Evolutionary conservation across 2,329 filamentous ascomycete genomes (phyloP).

Genomic region (Nemania serpens): DNA sequence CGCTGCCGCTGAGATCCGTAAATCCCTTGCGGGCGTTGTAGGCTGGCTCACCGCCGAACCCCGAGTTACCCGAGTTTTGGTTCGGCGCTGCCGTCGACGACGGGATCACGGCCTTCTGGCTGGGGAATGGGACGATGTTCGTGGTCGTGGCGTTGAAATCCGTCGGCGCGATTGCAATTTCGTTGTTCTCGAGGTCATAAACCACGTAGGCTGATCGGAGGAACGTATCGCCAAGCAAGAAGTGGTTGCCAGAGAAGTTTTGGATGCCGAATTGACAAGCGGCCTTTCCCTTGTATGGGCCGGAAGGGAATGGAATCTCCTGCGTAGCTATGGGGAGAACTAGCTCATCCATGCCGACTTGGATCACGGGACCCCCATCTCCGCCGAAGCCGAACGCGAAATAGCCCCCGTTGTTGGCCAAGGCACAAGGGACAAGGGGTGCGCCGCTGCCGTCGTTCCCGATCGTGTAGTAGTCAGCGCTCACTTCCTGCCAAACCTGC

Average conservation of each 20-base stretch:
- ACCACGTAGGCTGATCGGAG: constrained; percentile 64
- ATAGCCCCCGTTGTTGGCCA: constrained; percentile 50
- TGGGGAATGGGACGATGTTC: constrained; percentile 56
- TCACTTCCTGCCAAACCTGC: constrained; percentile 59
- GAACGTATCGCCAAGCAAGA: constrained; percentile 62
- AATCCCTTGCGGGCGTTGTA: constrained; percentile 47
- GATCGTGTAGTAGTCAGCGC: constrained; percentile 57
- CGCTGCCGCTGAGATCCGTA: constrained; percentile 25
- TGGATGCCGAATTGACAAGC: constrained; percentile 63
- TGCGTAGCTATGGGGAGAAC: constrained; percentile 53
- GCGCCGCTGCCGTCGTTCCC: constrained; percentile 45
- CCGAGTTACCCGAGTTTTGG: constrained; percentile 37
- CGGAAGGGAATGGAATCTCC: constrained; percentile 45
- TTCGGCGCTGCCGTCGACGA: constrained; percentile 52
- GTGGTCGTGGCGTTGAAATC: constrained; percentile 58
- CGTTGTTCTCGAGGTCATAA: constrained; percentile 62
- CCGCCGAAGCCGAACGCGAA: constrained; percentile 62
- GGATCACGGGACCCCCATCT: constrained; percentile 53
- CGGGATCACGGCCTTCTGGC: constrained; percentile 55
- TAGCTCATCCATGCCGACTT: constrained; percentile 60
- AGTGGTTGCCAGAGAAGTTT: constrained; percentile 50
- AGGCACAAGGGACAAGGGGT: constrained; percentile 57
- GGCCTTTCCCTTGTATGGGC: constrained; percentile 50
- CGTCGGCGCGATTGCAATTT: constrained; percentile 59
- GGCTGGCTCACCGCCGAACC: constrained; percentile 33